Percentiles rank a stretch among this genome's conserved stretches.
Evolutionary conservation across 495 filamentous ascomycete genomes (phyloP).

Genomic region (Tuber calosporum): DNA sequence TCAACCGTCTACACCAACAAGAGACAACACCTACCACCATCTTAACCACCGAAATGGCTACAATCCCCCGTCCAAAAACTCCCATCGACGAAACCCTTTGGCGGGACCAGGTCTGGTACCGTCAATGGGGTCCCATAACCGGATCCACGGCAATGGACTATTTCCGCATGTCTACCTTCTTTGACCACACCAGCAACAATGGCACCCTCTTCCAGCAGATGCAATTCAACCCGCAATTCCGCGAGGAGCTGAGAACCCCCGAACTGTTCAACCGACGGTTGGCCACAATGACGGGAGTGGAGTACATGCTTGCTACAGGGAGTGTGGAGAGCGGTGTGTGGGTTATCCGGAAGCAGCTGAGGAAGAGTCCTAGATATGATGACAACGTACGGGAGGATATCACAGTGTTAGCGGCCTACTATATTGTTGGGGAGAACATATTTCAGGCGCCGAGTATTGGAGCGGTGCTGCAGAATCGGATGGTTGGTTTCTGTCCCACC

Average conservation of each 20-base stretch:
- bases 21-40: neutral
- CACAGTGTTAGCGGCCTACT: slow-evolving; percentile 68
- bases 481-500: slow-evolving; percentile 51
- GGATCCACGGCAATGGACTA: slow-evolving; percentile 61
- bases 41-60: slow-evolving; percentile 23
- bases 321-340: slow-evolving; percentile 64
- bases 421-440: slow-evolving; percentile 73
- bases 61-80: slow-evolving; percentile 36
- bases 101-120: slow-evolving; percentile 36
- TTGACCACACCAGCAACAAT: slow-evolving; percentile 84
- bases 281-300: slow-evolving; percentile 70
- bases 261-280: slow-evolving; percentile 72
- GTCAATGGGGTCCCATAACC: slow-evolving; percentile 27
- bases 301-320: slow-evolving; percentile 68
- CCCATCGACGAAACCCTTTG: slow-evolving; percentile 41
- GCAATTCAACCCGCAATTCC: slow-evolving; percentile 58
- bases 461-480: slow-evolving; percentile 65
- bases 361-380: slow-evolving; percentile 50
- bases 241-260: slow-evolving; percentile 57
- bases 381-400: slow-evolving; percentile 59
- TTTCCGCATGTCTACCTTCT: slow-evolving; percentile 84
- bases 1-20: neutral
- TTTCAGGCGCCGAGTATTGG: slow-evolving; percentile 81
- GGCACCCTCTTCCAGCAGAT: slow-evolving; percentile 68
- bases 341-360: slow-evolving; percentile 84